Evolutionary conservation across 1,284 basidiomycete genomes (phyloP), one percentile per base, ranked within the genome.

Genomic region (Paramarasmius palmivorus): DNA sequence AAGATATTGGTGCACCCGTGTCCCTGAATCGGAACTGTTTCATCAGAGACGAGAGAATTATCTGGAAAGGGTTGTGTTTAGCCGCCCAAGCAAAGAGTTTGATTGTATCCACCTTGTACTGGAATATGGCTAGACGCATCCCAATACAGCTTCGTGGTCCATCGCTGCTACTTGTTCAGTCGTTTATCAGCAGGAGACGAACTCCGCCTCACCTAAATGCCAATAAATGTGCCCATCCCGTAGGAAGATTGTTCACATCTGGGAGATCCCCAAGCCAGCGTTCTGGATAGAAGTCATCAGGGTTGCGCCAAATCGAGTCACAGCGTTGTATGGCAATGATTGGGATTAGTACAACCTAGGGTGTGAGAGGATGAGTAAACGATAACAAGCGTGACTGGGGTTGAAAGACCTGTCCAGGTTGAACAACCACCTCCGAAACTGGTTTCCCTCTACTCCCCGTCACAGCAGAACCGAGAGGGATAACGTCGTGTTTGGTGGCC

Each of bases 391-490:
- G n/a, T n/a, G n/a, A n/a, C n/a, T n/a, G n/a, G n/a, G n/a, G n/a
- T n/a, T 10, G 15, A 37, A n/a, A 36, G 3, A 49, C 48, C 48
- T 49, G 48, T 17, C 48, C 48, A 14, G 29, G 14, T n/a, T 36
- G 22, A 12, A 49, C 22, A 8, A 49, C 32, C 20, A 49, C 19
- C 9, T 49, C 34, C 2, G 36, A 37, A 8, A 23, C 22, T 17
- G 38, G 29, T 32, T 32, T 37, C 7, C 48, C 48, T n/a, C n/a
- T n/a, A 19, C 36, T 35, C 12, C 22, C 19, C 32, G n/a, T 38
- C 4, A 75, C 54, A 10, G 74, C 70, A 34, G 57, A 58, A 17
- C 59, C 61, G 15, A 75, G 64, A 1, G 73, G 73, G 49, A 75
- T 66, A 32, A 71, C 57, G 55, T 74, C 69, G 59, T 74, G 72